Conservation (phyloP, 331 rosid genomes). For the Malus hybrid region DNA sequence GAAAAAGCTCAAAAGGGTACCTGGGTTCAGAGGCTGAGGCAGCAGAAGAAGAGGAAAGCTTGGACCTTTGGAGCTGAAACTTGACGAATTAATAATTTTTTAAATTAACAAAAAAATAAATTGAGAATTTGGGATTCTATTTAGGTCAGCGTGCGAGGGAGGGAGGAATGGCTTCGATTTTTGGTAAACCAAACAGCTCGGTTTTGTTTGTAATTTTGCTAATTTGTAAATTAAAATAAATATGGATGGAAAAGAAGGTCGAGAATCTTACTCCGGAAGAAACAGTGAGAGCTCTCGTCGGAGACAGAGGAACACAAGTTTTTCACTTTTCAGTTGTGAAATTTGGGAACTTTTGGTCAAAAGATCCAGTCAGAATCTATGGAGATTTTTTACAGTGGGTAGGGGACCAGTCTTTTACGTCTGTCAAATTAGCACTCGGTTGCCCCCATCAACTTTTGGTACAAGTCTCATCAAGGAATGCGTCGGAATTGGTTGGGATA, state of each 20-base stretch:
- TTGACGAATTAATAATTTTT: background rate
- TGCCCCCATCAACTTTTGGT: no score
- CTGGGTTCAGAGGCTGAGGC: background rate
- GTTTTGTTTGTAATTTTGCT: background rate
- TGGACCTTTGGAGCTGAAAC: background rate
- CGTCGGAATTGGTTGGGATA: no score
- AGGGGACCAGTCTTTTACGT: no score
- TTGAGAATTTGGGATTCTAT: background rate
- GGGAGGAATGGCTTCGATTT: background rate
- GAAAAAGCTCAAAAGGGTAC: background rate
- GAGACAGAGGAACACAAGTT: background rate
- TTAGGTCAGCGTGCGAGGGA: slow-evolving; percentile 6
- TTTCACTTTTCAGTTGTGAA: no score
- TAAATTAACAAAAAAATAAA: background rate
- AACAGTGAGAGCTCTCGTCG: background rate
- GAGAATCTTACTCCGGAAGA: background rate
- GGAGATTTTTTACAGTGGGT: background rate
- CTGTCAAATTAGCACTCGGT: no score
- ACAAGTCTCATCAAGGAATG: no score
- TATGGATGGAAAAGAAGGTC: background rate
- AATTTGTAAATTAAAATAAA: background rate
- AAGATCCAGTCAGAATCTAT: background rate
- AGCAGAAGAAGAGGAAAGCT: background rate
- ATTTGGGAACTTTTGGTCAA: background rate
- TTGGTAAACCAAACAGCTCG: background rate